phyloP scores from a whole-genome alignment of 2,329 filamentous ascomycete species.

The Capronia americana region DNA sequence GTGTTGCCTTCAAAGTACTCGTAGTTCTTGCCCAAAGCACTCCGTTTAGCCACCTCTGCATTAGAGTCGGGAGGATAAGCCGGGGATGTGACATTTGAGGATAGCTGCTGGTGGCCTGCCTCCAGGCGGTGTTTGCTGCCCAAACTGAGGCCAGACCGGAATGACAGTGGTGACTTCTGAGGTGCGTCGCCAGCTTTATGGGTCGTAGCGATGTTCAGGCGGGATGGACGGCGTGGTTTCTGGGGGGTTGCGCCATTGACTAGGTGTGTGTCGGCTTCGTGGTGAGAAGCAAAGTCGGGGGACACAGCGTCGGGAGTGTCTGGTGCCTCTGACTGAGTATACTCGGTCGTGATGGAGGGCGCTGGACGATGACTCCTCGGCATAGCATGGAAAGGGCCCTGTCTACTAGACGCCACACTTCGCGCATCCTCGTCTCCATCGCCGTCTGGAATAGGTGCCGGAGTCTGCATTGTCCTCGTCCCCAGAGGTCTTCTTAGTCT shows the following conservation, averaged over 20 bases:
- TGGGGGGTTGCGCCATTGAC: conserved; percentile 36
- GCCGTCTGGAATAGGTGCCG: conserved; percentile 48
- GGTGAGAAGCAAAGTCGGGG: conserved; percentile 31
- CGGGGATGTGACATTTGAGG: conserved; percentile 79
- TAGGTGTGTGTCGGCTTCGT: conserved; percentile 30
- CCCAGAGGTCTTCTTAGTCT: conserved; percentile 64
- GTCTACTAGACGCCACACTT: conserved; percentile 64
- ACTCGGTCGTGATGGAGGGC: conserved; percentile 80
- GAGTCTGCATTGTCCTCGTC: conserved; percentile 43
- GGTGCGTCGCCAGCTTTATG: conserved; percentile 66
- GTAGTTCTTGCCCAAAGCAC: conserved; percentile 73
- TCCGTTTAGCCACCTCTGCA: conserved; percentile 42
- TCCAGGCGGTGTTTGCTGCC: conserved; percentile 64
- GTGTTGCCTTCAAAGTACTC: conserved; percentile 96
- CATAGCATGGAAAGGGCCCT: conserved; percentile 43
- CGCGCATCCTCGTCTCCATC: conserved; percentile 59
- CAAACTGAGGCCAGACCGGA: conserved; percentile 76
- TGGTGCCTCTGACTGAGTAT: conserved; percentile 74
- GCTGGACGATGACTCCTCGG: conserved; percentile 57
- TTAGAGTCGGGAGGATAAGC: conserved; percentile 61
- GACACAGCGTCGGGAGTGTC: conserved; percentile 56
- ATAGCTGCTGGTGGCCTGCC: conserved; percentile 78
- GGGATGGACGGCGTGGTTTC: conserved; percentile 55
- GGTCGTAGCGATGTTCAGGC: conserved; percentile 66
- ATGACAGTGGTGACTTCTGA: conserved; percentile 75